Conservation (phyloP, 2,329 filamentous ascomycete genomes). For the Colletotrichum agaves region DNA sequence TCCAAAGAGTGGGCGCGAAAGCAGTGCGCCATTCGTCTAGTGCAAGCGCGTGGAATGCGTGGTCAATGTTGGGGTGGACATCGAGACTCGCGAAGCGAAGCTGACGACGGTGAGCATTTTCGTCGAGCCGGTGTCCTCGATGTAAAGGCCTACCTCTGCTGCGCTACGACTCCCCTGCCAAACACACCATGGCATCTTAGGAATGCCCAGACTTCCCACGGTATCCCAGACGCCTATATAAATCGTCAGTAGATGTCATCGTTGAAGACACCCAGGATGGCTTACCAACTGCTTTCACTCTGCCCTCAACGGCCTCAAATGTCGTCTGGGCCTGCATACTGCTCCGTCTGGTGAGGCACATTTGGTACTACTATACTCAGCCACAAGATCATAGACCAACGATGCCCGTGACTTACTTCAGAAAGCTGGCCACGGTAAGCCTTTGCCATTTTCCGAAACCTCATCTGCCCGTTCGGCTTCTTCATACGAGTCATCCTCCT, state of each 20-base stretch:
- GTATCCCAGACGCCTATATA: constrained; percentile 60
- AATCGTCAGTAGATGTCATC: fast-evolving
- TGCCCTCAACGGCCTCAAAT: constrained; percentile 3
- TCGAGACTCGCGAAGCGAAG: constrained; percentile 37
- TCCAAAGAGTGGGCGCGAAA: constrained; percentile 47
- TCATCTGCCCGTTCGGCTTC: neutral
- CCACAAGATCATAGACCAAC: neutral
- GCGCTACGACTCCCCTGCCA: constrained; percentile 19
- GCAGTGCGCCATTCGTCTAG: constrained; percentile 60
- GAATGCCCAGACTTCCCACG: constrained; percentile 56
- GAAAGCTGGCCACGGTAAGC: constrained; percentile 2
- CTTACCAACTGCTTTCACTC: constrained; percentile 29
- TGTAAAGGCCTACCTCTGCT: constrained; percentile 5
- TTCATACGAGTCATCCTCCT: neutral
- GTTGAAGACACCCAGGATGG: fast-evolving
- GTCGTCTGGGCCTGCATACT: constrained; percentile 14
- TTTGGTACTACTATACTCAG: neutral
- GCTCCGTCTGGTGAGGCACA: constrained; percentile 8
- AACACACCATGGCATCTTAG: constrained; percentile 29
- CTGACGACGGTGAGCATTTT: neutral
- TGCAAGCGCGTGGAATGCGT: constrained; percentile 66
- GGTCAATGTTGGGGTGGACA: constrained; percentile 51
- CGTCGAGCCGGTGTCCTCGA: neutral
- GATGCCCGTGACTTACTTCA: neutral
- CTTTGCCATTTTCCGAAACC: constrained; percentile 22